Evolutionary conservation across 2,329 filamentous ascomycete genomes (phyloP).

Genomic region (Fusarium sp.): DNA sequence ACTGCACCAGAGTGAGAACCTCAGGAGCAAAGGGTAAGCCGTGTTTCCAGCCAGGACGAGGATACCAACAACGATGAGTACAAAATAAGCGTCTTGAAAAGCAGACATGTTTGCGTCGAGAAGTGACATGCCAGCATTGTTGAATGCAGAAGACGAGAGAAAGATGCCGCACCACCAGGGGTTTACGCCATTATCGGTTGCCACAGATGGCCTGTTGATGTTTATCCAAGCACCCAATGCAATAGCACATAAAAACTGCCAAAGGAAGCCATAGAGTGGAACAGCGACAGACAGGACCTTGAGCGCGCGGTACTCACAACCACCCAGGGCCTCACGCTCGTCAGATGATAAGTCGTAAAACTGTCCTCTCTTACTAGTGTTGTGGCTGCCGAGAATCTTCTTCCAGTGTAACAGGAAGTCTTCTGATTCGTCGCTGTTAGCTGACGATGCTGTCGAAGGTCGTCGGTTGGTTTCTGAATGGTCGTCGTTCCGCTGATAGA

Average conservation of each 20-base stretch:
- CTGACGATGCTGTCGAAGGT: constrained; percentile 43
- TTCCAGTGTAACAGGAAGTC: constrained; percentile 52
- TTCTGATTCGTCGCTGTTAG: constrained; percentile 45
- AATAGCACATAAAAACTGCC: constrained; percentile 72
- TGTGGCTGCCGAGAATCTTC: constrained; percentile 55
- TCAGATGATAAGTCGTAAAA: constrained; percentile 67
- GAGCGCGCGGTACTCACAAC: constrained; percentile 75
- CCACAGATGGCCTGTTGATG: constrained; percentile 63
- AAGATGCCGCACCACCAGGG: constrained; percentile 80
- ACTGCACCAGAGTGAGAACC: constrained; percentile 70
- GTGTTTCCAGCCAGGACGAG: constrained; percentile 77
- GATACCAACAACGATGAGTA: constrained; percentile 67
- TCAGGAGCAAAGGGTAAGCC: constrained; percentile 74
- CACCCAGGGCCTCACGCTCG: constrained; percentile 71
- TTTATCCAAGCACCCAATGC: constrained; percentile 74
- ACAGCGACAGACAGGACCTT: constrained; percentile 72
- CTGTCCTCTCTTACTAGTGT: constrained; percentile 66
- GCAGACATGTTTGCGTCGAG: constrained; percentile 76
- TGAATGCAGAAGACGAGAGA: constrained; percentile 77
- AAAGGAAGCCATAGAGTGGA: constrained; percentile 71
- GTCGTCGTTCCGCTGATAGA: constrained; percentile 42
- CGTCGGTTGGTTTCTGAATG: constrained; percentile 19
- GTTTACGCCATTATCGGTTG: constrained; percentile 70
- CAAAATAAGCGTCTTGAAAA: constrained; percentile 68
- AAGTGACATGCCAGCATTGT: constrained; percentile 79